A percentile compares a stretch with the other conserved stretches of the same genome.
These are phyloP conservation scores for Cephalotrichum gorgonifer DNA, from an alignment of 2,329 filamentous ascomycete genomes.

Conservation along the genomic window DNA sequence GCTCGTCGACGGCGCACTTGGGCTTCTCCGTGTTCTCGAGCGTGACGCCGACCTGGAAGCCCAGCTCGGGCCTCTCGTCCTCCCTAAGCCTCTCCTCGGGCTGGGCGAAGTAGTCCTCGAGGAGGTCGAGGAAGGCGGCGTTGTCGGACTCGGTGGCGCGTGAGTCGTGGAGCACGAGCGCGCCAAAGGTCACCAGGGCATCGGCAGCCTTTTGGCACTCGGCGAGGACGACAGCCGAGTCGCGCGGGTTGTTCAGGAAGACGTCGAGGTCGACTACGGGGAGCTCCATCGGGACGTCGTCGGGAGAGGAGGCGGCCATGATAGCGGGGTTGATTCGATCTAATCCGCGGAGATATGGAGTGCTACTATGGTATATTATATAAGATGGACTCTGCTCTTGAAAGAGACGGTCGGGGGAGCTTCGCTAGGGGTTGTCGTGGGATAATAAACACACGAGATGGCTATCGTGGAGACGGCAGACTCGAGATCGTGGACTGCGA, in stretches of 20 bases:
- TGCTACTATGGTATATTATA: too few relatives aligned
- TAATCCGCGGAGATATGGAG: background rate
- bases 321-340: background rate
- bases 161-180: constrained; percentile 48
- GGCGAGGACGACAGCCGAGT: constrained; percentile 31
- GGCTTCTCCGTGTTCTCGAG: constrained; percentile 54
- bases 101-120: constrained; percentile 57
- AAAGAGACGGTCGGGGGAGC: too few relatives aligned
- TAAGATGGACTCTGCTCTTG: too few relatives aligned
- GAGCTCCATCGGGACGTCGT: constrained; percentile 39
- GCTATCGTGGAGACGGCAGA: background rate
- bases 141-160: constrained; percentile 47
- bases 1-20: constrained; percentile 52
- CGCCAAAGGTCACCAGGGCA: constrained; percentile 49
- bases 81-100: constrained; percentile 30
- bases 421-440: too few relatives aligned
- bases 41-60: constrained; percentile 52
- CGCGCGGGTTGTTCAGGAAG: constrained; percentile 33
- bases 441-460: background rate
- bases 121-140: constrained; percentile 45
- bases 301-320: constrained; percentile 9
- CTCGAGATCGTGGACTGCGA: background rate
- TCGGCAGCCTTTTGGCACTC: constrained; percentile 44
- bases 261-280: constrained; percentile 49
- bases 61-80: constrained; percentile 47